Conservation (phyloP, 148 eudicot species). For the Heliamphora exappendiculata region DNA sequence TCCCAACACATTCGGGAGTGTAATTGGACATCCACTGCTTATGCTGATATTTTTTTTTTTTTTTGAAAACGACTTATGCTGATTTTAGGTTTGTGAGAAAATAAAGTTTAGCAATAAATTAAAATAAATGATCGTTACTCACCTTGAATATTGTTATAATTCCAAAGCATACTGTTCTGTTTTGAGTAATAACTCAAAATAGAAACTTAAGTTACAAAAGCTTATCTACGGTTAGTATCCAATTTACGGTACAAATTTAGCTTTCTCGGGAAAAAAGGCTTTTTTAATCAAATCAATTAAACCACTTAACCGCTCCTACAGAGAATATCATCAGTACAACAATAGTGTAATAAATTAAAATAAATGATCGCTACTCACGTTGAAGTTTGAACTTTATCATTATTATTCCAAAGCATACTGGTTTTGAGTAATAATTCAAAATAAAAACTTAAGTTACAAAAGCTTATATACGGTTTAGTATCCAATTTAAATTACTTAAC, state of each 20-base stretch:
- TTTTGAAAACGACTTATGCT: background rate
- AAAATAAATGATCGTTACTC: too few species aligned
- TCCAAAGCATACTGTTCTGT: too few species aligned
- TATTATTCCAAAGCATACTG: background rate
- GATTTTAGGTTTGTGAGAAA: background rate
- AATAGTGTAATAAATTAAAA: background rate
- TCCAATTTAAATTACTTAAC: background rate
- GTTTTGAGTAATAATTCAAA: background rate
- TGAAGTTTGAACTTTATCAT: background rate
- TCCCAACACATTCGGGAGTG: background rate
- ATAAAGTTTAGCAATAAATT: background rate
- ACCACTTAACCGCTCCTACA: background rate
- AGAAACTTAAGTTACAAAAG: background rate
- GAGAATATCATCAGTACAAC: background rate
- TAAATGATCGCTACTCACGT: background rate
- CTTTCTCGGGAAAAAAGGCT: too few species aligned
- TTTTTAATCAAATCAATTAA: too few species aligned
- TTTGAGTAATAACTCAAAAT: background rate
- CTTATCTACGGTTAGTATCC: background rate
- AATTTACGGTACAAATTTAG: too few species aligned
- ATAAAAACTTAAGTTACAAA: background rate
- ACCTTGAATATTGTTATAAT: too few species aligned
- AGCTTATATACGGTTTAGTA: background rate
- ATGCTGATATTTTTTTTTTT: background rate
- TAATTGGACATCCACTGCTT: background rate